Percentiles rank a stretch among this genome's conserved stretches.
phyloP scores from a whole-genome alignment of 78 protist genomes.

The Pigoraptor vietnamica region DNA sequence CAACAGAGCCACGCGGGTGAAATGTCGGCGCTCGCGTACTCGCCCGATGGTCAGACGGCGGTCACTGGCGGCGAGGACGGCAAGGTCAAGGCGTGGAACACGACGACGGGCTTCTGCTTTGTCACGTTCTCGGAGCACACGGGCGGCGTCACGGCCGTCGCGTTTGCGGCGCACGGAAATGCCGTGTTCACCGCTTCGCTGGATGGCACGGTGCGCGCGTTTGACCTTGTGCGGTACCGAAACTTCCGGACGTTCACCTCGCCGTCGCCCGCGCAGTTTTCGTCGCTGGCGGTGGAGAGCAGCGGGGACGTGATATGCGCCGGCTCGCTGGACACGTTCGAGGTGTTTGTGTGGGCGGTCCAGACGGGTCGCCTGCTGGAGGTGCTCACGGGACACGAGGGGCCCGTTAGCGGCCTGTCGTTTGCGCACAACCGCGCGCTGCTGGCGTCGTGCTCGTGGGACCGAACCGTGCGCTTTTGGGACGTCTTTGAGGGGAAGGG shows the following conservation, averaged over 20 bases:
- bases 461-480: conserved; percentile 76
- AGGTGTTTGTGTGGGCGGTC: conserved; percentile 74
- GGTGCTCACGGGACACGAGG: conserved; percentile 71
- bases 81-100: conserved; percentile 82
- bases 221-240: conserved; percentile 83
- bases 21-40: conserved; percentile 62
- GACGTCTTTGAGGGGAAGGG: conserved; percentile 58
- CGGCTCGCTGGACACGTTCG: conserved; percentile 64
- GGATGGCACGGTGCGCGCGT: conserved; percentile 92
- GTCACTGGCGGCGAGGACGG: conserved; percentile 89
- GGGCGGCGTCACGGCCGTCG: conserved; percentile 61
- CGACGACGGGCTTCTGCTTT: conserved; percentile 74
- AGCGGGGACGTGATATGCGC: conserved; percentile 86
- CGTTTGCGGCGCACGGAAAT: conserved; percentile 47
- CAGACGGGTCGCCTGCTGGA: conserved; percentile 88
- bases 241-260: conserved; percentile 72
- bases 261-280: conserved; percentile 41
- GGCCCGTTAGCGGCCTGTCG: conserved; percentile 7
- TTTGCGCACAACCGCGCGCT: not conserved
- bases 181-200: conserved; percentile 59
- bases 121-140: conserved; percentile 90
- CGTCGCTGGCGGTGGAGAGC: conserved; percentile 77
- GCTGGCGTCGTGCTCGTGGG: conserved; percentile 80
- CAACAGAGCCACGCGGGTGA: conserved; percentile 71
- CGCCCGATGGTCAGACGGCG: conserved; percentile 75